Conservation (phyloP, 1,284 basidiomycete genomes). For the Rhodotorula sp. region DNA sequence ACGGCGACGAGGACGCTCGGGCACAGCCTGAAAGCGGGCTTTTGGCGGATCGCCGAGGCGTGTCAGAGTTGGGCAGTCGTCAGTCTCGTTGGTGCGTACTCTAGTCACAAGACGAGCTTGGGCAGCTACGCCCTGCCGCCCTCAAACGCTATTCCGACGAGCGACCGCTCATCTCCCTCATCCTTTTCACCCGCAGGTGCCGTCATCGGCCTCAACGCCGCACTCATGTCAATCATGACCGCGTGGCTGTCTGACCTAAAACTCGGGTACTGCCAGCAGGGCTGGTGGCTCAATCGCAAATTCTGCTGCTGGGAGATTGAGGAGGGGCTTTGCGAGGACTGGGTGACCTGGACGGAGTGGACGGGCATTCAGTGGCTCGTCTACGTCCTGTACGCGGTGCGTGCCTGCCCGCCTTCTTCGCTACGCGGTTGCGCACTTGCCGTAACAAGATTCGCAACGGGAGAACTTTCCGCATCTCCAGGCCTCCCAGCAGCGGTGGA, state of each 20-base stretch:
- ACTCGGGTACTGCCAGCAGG: conserved; percentile 92
- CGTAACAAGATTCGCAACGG: too few relatives aligned
- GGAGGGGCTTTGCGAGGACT: conserved; percentile 76
- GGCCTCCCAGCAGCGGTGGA: too few relatives aligned
- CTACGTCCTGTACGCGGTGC: conserved; percentile 85
- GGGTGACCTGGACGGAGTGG: conserved; percentile 86
- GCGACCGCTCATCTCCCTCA: background rate
- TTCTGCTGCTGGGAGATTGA: conserved; percentile 98
- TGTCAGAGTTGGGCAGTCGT: conserved; percentile 74
- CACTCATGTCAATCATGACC: conserved; percentile 92
- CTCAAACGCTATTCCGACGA: background rate
- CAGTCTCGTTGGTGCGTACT: conserved; percentile 73
- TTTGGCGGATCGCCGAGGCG: conserved; percentile 66
- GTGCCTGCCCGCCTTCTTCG: conserved; percentile 48
- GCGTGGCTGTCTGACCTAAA: conserved; percentile 98
- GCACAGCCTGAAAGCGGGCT: conserved; percentile 57
- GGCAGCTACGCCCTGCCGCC: too few relatives aligned
- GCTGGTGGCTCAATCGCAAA: conserved; percentile 98
- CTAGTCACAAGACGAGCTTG: too few relatives aligned
- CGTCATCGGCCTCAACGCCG: conserved; percentile 89
- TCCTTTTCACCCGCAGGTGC: conserved; percentile 61
- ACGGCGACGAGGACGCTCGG: conserved; percentile 59
- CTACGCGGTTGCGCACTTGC: background rate
- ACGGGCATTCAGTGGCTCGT: conserved; percentile 71
- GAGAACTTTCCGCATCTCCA: too few relatives aligned